Percentiles rank a stretch among this genome's conserved stretches.
These are phyloP conservation scores for Apophysomyces elegans DNA, from an alignment of 371 early-diverging fungal species.

Conservation along the genomic window DNA sequence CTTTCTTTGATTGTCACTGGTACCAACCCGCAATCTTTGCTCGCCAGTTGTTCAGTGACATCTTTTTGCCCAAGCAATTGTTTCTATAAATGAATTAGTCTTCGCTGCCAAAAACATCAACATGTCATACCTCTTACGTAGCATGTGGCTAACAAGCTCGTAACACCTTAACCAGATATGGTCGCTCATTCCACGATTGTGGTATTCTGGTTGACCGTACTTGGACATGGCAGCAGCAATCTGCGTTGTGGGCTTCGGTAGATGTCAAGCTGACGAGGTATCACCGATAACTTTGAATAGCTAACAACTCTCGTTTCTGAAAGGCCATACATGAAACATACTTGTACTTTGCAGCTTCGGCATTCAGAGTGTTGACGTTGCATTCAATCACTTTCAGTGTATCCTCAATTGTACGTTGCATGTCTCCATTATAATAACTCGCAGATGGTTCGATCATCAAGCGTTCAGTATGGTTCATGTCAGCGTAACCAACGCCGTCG, in stretches of 20 bases:
- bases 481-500: background rate
- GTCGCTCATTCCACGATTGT: constrained; percentile 13
- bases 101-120: background rate
- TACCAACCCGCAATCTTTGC: no score
- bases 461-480: constrained; percentile 7
- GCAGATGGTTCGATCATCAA: constrained; percentile 16
- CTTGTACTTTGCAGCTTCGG: constrained; percentile 10
- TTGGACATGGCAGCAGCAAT: constrained; percentile 10
- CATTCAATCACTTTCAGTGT: constrained; percentile 13
- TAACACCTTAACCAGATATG: constrained; percentile 16
- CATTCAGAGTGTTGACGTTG: constrained; percentile 15
- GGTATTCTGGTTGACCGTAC: constrained; percentile 14
- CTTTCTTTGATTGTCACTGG: no score
- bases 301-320: constrained; percentile 10
- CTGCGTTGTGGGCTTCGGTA: background rate
- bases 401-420: constrained; percentile 14
- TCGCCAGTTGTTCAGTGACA: no score
- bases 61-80: no score
- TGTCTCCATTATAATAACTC: constrained; percentile 9
- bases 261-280: constrained; percentile 13
- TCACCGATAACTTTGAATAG: constrained; percentile 13
- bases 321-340: constrained; percentile 10
- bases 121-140: constrained; percentile 8
- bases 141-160: constrained; percentile 15
- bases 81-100: constrained; percentile 5